Percentiles rank a stretch among this genome's conserved stretches.
These are phyloP conservation scores for Cochlearia excelsa DNA, from an alignment of 345 rosid species.

Conservation along the genomic window DNA sequence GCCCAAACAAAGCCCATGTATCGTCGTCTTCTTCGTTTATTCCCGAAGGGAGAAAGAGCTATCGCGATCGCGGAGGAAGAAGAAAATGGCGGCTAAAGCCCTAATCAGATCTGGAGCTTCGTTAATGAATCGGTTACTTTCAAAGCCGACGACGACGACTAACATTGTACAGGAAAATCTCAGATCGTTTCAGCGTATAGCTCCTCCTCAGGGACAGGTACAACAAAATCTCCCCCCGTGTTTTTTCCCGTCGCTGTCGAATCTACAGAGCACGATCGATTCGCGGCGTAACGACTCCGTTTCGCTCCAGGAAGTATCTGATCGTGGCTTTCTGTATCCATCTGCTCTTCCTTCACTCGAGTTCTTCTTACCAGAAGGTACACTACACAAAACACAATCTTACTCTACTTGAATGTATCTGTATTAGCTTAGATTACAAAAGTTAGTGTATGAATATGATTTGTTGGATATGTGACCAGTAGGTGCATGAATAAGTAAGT, in stretches of 20 bases:
- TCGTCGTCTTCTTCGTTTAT: slow-evolving; percentile 2
- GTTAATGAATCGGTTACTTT: slow-evolving; percentile 48
- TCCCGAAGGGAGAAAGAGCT: background rate
- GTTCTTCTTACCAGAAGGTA: slow-evolving; percentile 94
- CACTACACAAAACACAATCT: background rate
- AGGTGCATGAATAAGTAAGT: background rate
- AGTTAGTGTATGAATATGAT: background rate
- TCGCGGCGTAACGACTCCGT: slow-evolving; percentile 42
- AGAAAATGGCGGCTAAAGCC: slow-evolving; percentile 65
- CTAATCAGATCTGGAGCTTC: slow-evolving; percentile 66
- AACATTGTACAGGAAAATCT: slow-evolving; percentile 37
- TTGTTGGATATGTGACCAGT: background rate
- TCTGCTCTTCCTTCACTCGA: slow-evolving; percentile 75
- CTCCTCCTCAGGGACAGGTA: slow-evolving; percentile 33
- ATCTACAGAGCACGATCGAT: slow-evolving; percentile 37
- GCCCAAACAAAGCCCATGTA: slow-evolving; percentile 31
- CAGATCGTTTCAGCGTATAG: slow-evolving; percentile 29
- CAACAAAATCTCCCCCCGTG: slow-evolving; percentile 37
- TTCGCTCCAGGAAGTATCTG: slow-evolving; percentile 35
- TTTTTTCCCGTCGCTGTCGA: slow-evolving; percentile 61
- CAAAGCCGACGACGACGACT: slow-evolving; percentile 38
- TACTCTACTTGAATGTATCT: background rate
- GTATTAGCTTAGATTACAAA: slow-evolving; percentile 14
- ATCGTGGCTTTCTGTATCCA: slow-evolving; percentile 63
- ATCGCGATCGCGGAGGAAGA: slow-evolving; percentile 24